phyloP scores from a whole-genome alignment of 768 basidiomycete species.

The Trametes gibbosa region DNA sequence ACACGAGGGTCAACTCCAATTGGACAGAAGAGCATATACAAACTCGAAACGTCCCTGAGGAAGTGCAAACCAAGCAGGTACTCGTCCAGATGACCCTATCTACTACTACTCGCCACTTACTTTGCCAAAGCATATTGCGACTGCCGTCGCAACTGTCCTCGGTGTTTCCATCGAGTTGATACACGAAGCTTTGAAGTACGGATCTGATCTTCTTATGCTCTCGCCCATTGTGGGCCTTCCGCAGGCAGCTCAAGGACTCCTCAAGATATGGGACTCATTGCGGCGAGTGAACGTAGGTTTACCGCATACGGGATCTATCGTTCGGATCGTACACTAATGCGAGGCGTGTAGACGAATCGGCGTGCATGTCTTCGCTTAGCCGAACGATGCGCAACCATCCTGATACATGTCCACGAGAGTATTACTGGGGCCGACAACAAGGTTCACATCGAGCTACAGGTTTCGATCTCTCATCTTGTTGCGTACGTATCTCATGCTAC shows the following conservation, averaged over 20 bases:
- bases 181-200: constrained; percentile 43
- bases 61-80: too few relatives aligned
- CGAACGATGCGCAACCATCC: constrained; percentile 66
- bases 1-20: too few relatives aligned
- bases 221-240: constrained; percentile 57
- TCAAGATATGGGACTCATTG: constrained; percentile 65
- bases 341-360: constrained; percentile 58
- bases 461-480: too few relatives aligned
- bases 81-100: too few relatives aligned
- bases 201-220: constrained; percentile 43
- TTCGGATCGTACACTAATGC: too few relatives aligned
- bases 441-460: constrained; percentile 30
- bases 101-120: too few relatives aligned
- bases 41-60: too few relatives aligned
- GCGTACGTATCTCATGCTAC: too few relatives aligned
- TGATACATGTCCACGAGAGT: constrained; percentile 62
- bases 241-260: constrained; percentile 47
- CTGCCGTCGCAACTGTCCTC: constrained; percentile 35
- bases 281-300: constrained; percentile 57
- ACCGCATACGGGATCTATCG: background rate
- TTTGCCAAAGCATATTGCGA: constrained; percentile 18
- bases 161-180: constrained; percentile 39
- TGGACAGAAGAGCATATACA: too few relatives aligned
- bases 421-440: constrained; percentile 52
- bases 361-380: constrained; percentile 68